Percentiles rank a stretch among this genome's conserved stretches.
phyloP scores from a whole-genome alignment of 208 protist species.

The Trypanosoma conorhini region DNA sequence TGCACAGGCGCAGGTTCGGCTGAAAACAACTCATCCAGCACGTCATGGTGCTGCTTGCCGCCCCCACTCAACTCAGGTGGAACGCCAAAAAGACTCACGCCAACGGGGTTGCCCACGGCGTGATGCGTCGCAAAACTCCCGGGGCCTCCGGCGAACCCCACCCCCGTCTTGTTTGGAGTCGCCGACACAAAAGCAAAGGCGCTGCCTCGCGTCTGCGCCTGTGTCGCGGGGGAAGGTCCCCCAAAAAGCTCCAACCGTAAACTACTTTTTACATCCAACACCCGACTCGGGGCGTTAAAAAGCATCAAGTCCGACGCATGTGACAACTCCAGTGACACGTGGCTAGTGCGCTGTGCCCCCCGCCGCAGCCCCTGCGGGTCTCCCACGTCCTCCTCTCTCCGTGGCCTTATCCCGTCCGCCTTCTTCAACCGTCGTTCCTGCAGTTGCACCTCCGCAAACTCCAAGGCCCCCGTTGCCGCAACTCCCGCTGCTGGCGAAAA shows the following conservation, averaged over 20 bases:
- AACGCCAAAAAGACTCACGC: neutral
- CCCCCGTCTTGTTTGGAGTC: neutral
- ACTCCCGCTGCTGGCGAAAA: neutral
- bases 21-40: slow-evolving; percentile 7
- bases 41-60: neutral
- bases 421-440: slow-evolving; percentile 1
- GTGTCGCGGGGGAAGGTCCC: neutral
- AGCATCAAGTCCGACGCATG: slow-evolving; percentile 5
- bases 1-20: neutral
- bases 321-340: neutral
- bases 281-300: neutral
- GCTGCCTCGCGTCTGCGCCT: neutral
- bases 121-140: neutral
- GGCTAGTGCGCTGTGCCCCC: neutral
- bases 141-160: neutral
- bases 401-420: neutral
- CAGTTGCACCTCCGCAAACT: neutral
- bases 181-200: slow-evolving; percentile 10
- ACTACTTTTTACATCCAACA: neutral
- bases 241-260: neutral
- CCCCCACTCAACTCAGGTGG: neutral
- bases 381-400: neutral
- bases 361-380: neutral
- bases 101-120: neutral
- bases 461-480: neutral